phyloP scores from a whole-genome alignment of 1,139 yeast species.

The Yamadazyma trypodendri region DNA sequence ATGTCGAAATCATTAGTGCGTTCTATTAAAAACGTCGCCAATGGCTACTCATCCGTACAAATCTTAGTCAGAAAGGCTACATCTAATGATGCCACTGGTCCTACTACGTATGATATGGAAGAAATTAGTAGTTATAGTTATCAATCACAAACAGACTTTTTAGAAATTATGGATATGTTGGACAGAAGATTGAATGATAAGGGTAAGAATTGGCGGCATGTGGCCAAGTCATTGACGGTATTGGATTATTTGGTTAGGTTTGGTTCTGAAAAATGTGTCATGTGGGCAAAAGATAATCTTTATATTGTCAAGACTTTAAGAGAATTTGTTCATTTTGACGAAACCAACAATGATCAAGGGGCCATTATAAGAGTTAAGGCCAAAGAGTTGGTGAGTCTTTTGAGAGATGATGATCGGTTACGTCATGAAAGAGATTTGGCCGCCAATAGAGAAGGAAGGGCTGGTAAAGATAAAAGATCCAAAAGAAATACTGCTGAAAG shows the following conservation, averaged over 20 bases:
- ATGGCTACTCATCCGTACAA: conserved; percentile 87
- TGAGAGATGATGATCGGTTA: conserved; percentile 83
- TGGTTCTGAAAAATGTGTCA: conserved; percentile 89
- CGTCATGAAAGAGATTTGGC: conserved; percentile 65
- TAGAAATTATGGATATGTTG: conserved; percentile 93
- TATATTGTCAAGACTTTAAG: conserved; percentile 88
- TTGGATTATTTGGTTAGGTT: conserved; percentile 83
- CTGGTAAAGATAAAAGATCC: conserved; percentile 6
- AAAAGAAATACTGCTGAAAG: conserved; percentile 22
- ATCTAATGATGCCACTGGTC: conserved; percentile 85
- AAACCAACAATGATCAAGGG: conserved; percentile 82
- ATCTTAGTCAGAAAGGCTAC: conserved; percentile 91
- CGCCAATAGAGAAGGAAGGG: conserved; percentile 18
- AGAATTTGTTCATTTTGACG: conserved; percentile 86
- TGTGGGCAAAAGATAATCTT: conserved; percentile 91
- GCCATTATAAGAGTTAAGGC: conserved; percentile 89
- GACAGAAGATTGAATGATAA: conserved; percentile 93
- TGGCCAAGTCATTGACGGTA: conserved; percentile 85
- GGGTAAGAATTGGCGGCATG: conserved; percentile 98
- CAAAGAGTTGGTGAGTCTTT: conserved; percentile 75
- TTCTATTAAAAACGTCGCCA: conserved; percentile 88
- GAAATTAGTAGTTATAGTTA: conserved; percentile 78
- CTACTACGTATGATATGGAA: conserved; percentile 79
- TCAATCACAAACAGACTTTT: conserved; percentile 69
- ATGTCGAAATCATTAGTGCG: conserved; percentile 83